Evolutionary conservation across 371 early-diverging fungal genomes (phyloP).

Genomic region (Apophysomyces variabilis): DNA sequence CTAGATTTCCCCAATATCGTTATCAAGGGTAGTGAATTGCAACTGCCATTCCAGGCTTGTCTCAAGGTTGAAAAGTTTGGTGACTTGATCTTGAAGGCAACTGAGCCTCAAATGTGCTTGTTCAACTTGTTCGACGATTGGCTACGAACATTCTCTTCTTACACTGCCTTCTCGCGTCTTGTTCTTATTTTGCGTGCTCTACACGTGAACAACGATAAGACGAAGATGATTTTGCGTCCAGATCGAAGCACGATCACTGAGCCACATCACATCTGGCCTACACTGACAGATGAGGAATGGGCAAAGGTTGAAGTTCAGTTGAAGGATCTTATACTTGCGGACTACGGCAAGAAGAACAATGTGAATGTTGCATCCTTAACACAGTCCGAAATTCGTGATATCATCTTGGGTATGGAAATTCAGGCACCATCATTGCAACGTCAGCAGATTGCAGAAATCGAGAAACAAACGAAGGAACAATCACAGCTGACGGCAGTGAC

Average conservation of each 20-base stretch:
- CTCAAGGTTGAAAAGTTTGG: slow-evolving; percentile 98
- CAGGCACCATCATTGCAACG: slow-evolving; percentile 96
- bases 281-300: slow-evolving; percentile 97
- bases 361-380: slow-evolving; percentile 97
- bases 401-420: slow-evolving; percentile 99
- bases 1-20: slow-evolving; percentile 98
- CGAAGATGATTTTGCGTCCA: slow-evolving; percentile 94
- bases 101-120: slow-evolving; percentile 93
- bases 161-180: slow-evolving; percentile 98
- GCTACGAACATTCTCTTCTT: slow-evolving; percentile 91
- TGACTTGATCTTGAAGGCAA: slow-evolving; percentile 96
- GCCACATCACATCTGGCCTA: slow-evolving; percentile 98
- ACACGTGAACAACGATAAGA: slow-evolving; percentile 95
- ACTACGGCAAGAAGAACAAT: slow-evolving; percentile 99
- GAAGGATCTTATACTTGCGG: slow-evolving; percentile 97
- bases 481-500: slow-evolving; percentile 95
- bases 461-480: slow-evolving; percentile 92
- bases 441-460: slow-evolving; percentile 97
- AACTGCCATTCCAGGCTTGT: slow-evolving; percentile 97
- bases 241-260: slow-evolving; percentile 93
- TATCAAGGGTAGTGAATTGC: slow-evolving; percentile 96
- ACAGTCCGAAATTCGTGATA: slow-evolving; percentile 97
- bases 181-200: slow-evolving; percentile 95
- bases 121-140: slow-evolving; percentile 96
- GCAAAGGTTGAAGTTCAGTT: slow-evolving; percentile 94